Percentiles rank a stretch among this genome's conserved stretches.
Conservation (phyloP, 108 stramenopile genomes). For the Pseudonitzschia pungens region DNA sequence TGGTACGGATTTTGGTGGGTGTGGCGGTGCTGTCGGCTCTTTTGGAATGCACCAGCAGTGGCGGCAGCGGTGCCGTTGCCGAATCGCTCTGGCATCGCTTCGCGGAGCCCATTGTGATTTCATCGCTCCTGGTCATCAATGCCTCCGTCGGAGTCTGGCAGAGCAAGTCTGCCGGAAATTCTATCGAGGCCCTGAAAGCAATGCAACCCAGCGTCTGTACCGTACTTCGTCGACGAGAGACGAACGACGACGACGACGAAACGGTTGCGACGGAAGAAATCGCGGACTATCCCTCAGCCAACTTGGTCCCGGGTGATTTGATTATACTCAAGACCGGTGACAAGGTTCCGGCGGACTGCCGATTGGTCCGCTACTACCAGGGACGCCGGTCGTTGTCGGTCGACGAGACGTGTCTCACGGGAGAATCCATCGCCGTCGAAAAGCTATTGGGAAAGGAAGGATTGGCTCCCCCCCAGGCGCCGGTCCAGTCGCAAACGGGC, state of each 20-base stretch:
- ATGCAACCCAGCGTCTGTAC: slow-evolving; percentile 83
- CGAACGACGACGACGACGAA: slow-evolving; percentile 25
- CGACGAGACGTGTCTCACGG: slow-evolving; percentile 83
- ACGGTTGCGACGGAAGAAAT: background rate
- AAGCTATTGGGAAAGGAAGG: slow-evolving; percentile 62
- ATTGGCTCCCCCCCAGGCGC: slow-evolving; percentile 21
- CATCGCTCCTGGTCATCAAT: slow-evolving; percentile 93
- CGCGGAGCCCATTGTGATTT: slow-evolving; percentile 95
- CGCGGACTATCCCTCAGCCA: slow-evolving; percentile 37
- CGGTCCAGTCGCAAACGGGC: slow-evolving; percentile 61
- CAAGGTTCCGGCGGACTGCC: slow-evolving; percentile 93
- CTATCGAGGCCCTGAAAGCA: slow-evolving; percentile 89
- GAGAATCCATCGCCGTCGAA: slow-evolving; percentile 76
- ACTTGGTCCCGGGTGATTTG: slow-evolving; percentile 96
- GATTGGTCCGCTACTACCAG: slow-evolving; percentile 44
- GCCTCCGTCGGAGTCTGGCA: slow-evolving; percentile 98
- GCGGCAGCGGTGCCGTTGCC: background rate
- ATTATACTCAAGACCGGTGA: slow-evolving; percentile 90
- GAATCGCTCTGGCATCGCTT: slow-evolving; percentile 47
- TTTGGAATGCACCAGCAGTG: slow-evolving; percentile 47
- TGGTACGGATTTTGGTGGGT: slow-evolving; percentile 81
- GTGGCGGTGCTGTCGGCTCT: slow-evolving; percentile 71
- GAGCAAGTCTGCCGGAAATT: slow-evolving; percentile 79
- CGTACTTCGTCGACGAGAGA: slow-evolving; percentile 51
- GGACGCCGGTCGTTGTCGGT: slow-evolving; percentile 42